Conservation (phyloP, 768 basidiomycete genomes). For the Mycena alexandri region DNA sequence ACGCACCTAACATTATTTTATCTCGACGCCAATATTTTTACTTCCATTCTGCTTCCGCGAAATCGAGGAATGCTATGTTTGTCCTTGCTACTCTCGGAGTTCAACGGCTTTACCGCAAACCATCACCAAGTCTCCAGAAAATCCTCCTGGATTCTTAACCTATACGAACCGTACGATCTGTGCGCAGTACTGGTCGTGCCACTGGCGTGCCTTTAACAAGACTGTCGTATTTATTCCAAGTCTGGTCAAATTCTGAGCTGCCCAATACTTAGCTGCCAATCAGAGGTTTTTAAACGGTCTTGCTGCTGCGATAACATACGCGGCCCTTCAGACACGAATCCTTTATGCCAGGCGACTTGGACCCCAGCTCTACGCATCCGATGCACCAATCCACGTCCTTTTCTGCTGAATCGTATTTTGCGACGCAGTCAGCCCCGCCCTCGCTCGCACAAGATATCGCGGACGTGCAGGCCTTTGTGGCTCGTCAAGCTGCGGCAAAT, state of each 20-base stretch:
- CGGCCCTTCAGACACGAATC: neutral
- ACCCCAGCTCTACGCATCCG: neutral
- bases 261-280: neutral
- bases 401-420: slow-evolving; percentile 92
- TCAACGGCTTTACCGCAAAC: neutral
- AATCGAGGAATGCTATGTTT: neutral
- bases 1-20: slow-evolving; percentile 5
- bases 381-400: slow-evolving; percentile 54
- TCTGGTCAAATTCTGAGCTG: neutral
- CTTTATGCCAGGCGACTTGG: slow-evolving; percentile 5
- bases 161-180: neutral
- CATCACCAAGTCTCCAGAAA: neutral
- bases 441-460: slow-evolving; percentile 77
- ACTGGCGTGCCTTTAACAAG: neutral
- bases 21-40: neutral
- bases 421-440: slow-evolving; percentile 84
- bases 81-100: neutral
- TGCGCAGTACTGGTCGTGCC: neutral
- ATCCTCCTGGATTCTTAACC: neutral
- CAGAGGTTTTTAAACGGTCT: slow-evolving; percentile 13
- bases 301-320: slow-evolving; percentile 16
- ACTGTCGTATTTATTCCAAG: slow-evolving; percentile 9
- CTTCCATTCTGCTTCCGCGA: too few species aligned
- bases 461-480: slow-evolving; percentile 76
- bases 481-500: slow-evolving; percentile 70